These are phyloP conservation scores for Monosporascus sp. DNA, from an alignment of 2,329 filamentous ascomycete species.

Conservation along the genomic window DNA sequence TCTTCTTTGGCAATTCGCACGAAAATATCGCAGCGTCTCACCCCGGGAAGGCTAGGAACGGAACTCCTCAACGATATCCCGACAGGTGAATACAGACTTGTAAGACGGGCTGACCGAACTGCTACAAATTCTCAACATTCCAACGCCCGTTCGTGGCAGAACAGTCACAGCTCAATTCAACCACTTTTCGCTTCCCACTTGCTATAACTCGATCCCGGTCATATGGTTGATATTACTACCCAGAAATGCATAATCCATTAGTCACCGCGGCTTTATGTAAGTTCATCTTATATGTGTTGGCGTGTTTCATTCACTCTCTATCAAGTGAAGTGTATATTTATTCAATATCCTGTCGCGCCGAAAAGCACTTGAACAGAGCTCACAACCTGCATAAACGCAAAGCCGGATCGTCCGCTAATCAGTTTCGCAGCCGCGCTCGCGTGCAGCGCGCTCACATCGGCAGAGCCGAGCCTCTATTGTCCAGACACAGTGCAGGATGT, in stretches of 20 bases:
- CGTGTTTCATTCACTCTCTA: not conserved
- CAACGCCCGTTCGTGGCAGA: too few species aligned
- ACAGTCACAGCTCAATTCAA: too few species aligned
- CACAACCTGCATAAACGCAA: not conserved
- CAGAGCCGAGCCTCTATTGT: slow-evolving; percentile 32
- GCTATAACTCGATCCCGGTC: too few species aligned
- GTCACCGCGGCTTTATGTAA: not conserved
- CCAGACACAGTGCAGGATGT: slow-evolving; percentile 30
- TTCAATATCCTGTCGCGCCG: too few species aligned
- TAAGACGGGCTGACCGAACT: not conserved
- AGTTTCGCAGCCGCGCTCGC: slow-evolving; percentile 12
- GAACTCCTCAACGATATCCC: not conserved
- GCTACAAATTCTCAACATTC: not conserved
- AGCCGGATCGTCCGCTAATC: slow-evolving; percentile 1
- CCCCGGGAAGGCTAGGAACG: not conserved
- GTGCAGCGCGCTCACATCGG: slow-evolving; percentile 18
- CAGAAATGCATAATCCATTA: not conserved
- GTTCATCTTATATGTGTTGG: not conserved
- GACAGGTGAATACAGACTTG: not conserved
- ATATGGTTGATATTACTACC: not conserved
- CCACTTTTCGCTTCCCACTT: too few species aligned
- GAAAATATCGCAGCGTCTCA: not conserved
- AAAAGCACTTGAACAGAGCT: too few species aligned
- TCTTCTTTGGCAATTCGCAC: not conserved
- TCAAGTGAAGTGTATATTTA: too few species aligned